These are phyloP conservation scores for Aspergillus ustus DNA, from an alignment of 2,329 filamentous ascomycete genomes.

Conservation along the genomic window DNA sequence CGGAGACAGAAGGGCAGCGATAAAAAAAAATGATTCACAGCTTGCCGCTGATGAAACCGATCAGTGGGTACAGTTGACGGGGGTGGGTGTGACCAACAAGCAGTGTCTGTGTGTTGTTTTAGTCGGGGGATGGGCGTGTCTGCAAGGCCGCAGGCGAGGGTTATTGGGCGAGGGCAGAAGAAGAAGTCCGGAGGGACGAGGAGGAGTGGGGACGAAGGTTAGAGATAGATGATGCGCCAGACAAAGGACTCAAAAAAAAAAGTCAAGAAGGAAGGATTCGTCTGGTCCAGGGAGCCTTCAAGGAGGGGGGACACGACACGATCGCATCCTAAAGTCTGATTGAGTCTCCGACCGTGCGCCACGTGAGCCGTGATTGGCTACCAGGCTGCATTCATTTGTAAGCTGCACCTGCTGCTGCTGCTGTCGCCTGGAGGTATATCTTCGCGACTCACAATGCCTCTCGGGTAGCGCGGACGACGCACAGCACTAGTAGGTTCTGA, in stretches of 20 bases:
- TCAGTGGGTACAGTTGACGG: conserved; percentile 28
- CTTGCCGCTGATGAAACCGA: conserved; percentile 28
- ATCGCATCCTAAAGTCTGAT: not conserved
- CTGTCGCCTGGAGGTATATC: not conserved
- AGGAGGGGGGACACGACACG: not conserved
- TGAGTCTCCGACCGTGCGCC: conserved; percentile 11
- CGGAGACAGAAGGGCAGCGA: not conserved
- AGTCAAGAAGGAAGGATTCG: conserved; percentile 14
- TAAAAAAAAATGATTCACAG: conserved; percentile 26
- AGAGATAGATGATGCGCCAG: conserved; percentile 16
- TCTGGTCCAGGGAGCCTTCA: not conserved
- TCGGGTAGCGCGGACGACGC: conserved; percentile 26
- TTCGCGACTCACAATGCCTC: conserved; percentile 8
- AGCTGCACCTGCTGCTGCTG: conserved; percentile 1
- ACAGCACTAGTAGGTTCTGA: conserved; percentile 17
- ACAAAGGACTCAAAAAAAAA: conserved; percentile 19
- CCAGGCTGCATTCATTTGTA: conserved; percentile 10
- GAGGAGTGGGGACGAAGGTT: conserved; percentile 16
- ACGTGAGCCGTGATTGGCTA: conserved; percentile 21
- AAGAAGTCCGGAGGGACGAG: conserved; percentile 7
- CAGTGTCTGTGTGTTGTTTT: conserved; percentile 21
- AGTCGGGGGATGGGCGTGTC: conserved; percentile 15
- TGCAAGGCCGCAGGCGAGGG: conserved; percentile 16
- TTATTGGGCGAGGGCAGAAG: conserved; percentile 21
- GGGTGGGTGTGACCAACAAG: conserved; percentile 23